phyloP scores from a whole-genome alignment of 805 yeast genomes.

The Blastobotrys parvus region DNA sequence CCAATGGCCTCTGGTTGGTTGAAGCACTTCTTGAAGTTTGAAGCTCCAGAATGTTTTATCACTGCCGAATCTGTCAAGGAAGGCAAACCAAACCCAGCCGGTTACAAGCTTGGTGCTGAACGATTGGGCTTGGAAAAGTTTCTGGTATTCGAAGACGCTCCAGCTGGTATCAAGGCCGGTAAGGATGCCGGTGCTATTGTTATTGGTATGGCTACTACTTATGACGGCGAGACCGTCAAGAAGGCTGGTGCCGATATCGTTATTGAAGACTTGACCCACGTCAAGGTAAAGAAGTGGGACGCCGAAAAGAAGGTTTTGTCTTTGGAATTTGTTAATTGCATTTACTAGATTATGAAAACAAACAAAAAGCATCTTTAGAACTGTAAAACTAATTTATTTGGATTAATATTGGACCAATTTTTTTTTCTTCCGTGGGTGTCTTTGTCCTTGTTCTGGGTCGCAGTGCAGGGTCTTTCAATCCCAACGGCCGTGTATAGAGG shows the following conservation, averaged over 20 bases:
- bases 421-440: no score
- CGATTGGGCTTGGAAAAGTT: constrained; percentile 33
- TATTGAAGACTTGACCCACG: constrained; percentile 60
- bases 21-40: constrained; percentile 47
- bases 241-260: constrained; percentile 76
- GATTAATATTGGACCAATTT: not conserved
- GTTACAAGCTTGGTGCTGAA: constrained; percentile 43
- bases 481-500: no score
- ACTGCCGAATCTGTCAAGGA: constrained; percentile 71
- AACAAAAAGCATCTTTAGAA: not conserved
- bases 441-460: no score
- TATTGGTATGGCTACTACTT: constrained; percentile 77
- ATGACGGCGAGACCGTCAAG: constrained; percentile 58
- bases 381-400: not conserved
- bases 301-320: constrained; percentile 25
- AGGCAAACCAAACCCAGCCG: constrained; percentile 86
- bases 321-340: constrained; percentile 7
- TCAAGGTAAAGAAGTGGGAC: constrained; percentile 50
- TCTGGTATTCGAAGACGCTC: constrained; percentile 77
- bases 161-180: constrained; percentile 81
- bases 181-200: constrained; percentile 75
- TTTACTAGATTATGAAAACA: constrained; percentile 4
- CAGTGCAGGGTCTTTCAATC: no score
- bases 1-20: constrained; percentile 77
- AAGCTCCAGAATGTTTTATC: constrained; percentile 66